Evolutionary conservation across 2,329 filamentous ascomycete species (phyloP), one percentile per base, ranked within the genome.

Genomic region (Colletotrichum tofieldiae): DNA sequence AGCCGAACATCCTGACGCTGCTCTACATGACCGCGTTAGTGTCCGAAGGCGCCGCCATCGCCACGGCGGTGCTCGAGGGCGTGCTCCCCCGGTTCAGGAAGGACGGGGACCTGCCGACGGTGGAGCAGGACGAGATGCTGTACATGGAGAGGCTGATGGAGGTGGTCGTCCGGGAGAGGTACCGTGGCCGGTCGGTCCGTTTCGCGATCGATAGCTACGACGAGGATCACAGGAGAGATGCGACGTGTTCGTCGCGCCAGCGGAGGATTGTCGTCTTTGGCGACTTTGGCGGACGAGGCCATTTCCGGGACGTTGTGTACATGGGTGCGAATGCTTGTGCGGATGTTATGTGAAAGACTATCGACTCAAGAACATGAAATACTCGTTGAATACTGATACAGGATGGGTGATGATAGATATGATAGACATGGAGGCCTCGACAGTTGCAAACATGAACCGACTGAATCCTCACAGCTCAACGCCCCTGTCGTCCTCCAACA

Each of bases 401-500:
- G 41, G 9, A 35, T 35, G 23, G 35, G 35, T 35, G 5, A 35
- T 35, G 35, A 35, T 35, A 35, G 35, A 35, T 9, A 43, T 43
- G 41, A 43, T 43, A 12, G 41, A 43, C 52, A 35, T 20, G 4
- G 52, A 29, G 20, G 41, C 41, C 41, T 43, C 41, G 41, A 43
- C 14, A 43, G 41, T 43, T 43, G 41, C 41, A 43, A 43, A 43
- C 41, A 43, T 14, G 41, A 43, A 43, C 16, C 14, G 14, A 43
- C 16, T 43, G 41, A 43, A 18, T 4, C 16, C 41, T 35, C 32
- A 59, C 55, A 59, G 32, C 23, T 59, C 35, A 18, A 41, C 16
- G 18, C 55, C 55, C 55, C 55, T 59, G 35, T 59, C 55, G 41
- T 59, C 55, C n/a, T 41, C 32, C 54, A 56, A 35, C 18, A 35